phyloP scores from a whole-genome alignment of 2,329 filamentous ascomycete species.

The Aspergillus caelatus region DNA sequence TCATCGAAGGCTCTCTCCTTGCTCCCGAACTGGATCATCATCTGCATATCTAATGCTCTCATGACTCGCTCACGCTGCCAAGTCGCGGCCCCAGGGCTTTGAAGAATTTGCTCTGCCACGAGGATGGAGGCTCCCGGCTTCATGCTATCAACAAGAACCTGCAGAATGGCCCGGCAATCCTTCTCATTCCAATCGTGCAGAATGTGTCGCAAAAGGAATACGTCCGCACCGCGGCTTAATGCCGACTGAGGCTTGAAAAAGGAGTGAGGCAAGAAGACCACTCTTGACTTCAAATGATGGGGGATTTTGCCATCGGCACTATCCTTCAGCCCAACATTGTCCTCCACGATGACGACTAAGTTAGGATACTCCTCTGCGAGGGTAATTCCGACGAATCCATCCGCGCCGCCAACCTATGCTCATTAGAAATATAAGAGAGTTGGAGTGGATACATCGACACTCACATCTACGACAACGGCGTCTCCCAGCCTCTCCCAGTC shows the following conservation, averaged over 20 bases:
- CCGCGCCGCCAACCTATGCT: background rate
- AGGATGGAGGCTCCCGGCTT: background rate
- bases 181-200: background rate
- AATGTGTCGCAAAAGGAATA: background rate
- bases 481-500: background rate
- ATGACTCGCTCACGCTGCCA: background rate
- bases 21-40: background rate
- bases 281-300: background rate
- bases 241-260: background rate
- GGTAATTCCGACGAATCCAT: background rate
- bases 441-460: background rate
- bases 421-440: background rate
- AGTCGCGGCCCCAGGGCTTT: background rate
- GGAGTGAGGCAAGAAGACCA: background rate
- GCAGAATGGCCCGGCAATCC: background rate
- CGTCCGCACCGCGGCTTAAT: background rate
- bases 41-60: background rate
- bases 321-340: background rate
- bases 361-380: background rate
- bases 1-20: background rate
- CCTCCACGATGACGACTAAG: background rate
- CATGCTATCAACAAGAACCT: background rate
- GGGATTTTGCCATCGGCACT: background rate
- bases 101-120: background rate
- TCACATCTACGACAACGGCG: background rate